phyloP scores from a whole-genome alignment of 805 yeast species.

The Suhomyces tanzawaensis region DNA sequence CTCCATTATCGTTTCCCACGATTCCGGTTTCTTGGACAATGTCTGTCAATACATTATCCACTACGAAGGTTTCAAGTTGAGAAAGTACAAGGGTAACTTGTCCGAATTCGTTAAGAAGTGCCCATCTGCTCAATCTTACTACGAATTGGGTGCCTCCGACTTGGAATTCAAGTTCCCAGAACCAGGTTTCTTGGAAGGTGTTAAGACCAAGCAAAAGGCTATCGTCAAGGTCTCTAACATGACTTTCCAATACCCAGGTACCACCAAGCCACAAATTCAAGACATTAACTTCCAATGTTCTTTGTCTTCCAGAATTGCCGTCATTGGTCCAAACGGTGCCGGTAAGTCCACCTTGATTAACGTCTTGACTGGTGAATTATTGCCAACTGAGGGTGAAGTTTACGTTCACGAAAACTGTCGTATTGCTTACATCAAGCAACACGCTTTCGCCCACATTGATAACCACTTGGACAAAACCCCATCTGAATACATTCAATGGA shows the following conservation, averaged over 20 bases:
- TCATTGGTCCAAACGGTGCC: slow-evolving; percentile 99
- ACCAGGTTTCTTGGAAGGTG: slow-evolving; percentile 99
- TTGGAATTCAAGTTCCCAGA: slow-evolving; percentile 97
- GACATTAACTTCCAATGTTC: slow-evolving; percentile 98
- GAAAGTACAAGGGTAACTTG: slow-evolving; percentile 99
- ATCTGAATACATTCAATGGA: slow-evolving; percentile 99
- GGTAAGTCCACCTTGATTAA: slow-evolving; percentile 99
- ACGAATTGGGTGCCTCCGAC: slow-evolving; percentile 98
- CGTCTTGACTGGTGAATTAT: slow-evolving; percentile 98
- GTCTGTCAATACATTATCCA: slow-evolving; percentile 98
- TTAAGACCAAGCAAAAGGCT: slow-evolving; percentile 99
- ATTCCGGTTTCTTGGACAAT: slow-evolving; percentile 98
- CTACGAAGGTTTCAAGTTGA: slow-evolving; percentile 99
- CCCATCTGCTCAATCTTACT: slow-evolving; percentile 98
- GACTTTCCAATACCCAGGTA: slow-evolving; percentile 99
- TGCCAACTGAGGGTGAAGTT: slow-evolving; percentile 98
- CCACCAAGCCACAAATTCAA: slow-evolving; percentile 87
- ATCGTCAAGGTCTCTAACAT: slow-evolving; percentile 96
- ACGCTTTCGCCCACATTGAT: slow-evolving; percentile 99
- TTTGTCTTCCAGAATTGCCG: slow-evolving; percentile 98
- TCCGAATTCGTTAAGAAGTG: slow-evolving; percentile 98
- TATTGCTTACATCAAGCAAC: slow-evolving; percentile 99
- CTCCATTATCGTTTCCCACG: slow-evolving; percentile 98
- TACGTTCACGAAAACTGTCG: slow-evolving; percentile 99
- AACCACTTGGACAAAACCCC: slow-evolving; percentile 99